Conservation (phyloP, 306 rosid genomes). For the Sphenostylis stenocarpa region DNA sequence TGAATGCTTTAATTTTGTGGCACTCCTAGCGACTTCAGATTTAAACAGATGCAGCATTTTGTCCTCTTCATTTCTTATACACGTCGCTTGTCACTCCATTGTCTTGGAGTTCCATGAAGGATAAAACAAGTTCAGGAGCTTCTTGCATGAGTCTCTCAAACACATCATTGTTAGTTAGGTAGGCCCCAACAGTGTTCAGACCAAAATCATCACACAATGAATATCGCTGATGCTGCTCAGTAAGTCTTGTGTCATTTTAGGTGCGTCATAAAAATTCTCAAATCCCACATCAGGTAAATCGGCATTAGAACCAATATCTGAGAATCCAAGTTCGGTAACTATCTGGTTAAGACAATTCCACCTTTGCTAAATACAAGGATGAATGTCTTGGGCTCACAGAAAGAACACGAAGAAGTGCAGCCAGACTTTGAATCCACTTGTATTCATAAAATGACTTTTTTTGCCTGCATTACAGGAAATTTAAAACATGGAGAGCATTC, state of each 20-base stretch:
- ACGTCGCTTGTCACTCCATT: conserved; percentile 73
- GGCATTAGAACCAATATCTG: conserved; percentile 28
- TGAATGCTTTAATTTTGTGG: conserved; percentile 50
- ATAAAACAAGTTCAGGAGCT: conserved; percentile 47
- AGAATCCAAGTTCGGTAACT: conserved; percentile 69
- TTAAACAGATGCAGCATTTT: conserved; percentile 54
- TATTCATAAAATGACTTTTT: too few relatives aligned
- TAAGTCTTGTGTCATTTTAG: conserved; percentile 52
- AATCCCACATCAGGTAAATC: conserved; percentile 24
- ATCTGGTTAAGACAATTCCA: conserved; percentile 84
- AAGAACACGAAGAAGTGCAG: conserved; percentile 14
- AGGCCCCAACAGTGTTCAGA: conserved; percentile 73
- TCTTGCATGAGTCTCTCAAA: conserved; percentile 53
- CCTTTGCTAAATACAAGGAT: conserved; percentile 95
- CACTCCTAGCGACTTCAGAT: conserved; percentile 49
- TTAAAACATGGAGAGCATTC: too few relatives aligned
- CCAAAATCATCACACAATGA: conserved; percentile 92
- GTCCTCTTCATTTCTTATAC: conserved; percentile 70
- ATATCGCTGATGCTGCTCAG: conserved; percentile 64
- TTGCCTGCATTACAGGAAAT: too few relatives aligned
- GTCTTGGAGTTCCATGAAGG: conserved; percentile 94
- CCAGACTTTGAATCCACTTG: conserved; percentile 28
- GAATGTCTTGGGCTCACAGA: conserved; percentile 51
- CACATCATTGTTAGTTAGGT: conserved; percentile 53
- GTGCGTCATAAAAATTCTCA: conserved; percentile 39